A percentile compares a stretch with the other conserved stretches of the same genome.
phyloP scores from a whole-genome alignment of 805 yeast genomes.

The Blastobotrys americana region DNA sequence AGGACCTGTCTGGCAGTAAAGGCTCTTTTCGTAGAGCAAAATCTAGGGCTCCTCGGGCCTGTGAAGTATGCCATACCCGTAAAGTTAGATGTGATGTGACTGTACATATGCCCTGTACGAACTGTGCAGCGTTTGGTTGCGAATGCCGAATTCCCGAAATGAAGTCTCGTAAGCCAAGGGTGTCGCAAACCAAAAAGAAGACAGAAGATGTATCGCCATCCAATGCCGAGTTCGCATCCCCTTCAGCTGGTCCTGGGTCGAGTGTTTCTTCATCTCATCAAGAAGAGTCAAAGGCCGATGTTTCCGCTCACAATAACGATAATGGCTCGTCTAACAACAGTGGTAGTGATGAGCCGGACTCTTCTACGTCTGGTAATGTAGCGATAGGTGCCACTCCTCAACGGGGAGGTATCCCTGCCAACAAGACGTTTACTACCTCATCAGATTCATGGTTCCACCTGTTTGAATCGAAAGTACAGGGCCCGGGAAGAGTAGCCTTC shows the following conservation, averaged over 20 bases:
- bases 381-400: background rate
- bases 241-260: background rate
- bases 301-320: conserved; percentile 1
- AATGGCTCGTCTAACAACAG: background rate
- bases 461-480: conserved; percentile 29
- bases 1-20: conserved; percentile 9
- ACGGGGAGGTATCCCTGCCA: background rate
- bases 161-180: conserved; percentile 29
- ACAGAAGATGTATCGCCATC: too few relatives aligned
- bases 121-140: conserved; percentile 46
- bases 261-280: background rate
- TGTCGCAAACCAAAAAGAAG: conserved; percentile 2
- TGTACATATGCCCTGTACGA: conserved; percentile 49
- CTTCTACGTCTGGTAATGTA: background rate
- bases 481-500: conserved; percentile 36
- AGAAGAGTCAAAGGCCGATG: background rate
- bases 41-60: conserved; percentile 24
- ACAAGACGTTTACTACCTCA: background rate
- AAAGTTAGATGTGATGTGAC: conserved; percentile 66
- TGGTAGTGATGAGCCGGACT: background rate
- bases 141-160: conserved; percentile 63
- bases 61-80: conserved; percentile 52
- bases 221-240: background rate
- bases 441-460: conserved; percentile 29
- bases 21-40: conserved; percentile 24